Evolutionary conservation across 108 stramenopile genomes (phyloP), one percentile per base, ranked within the genome.

Genomic region (Fragilaria radians): DNA sequence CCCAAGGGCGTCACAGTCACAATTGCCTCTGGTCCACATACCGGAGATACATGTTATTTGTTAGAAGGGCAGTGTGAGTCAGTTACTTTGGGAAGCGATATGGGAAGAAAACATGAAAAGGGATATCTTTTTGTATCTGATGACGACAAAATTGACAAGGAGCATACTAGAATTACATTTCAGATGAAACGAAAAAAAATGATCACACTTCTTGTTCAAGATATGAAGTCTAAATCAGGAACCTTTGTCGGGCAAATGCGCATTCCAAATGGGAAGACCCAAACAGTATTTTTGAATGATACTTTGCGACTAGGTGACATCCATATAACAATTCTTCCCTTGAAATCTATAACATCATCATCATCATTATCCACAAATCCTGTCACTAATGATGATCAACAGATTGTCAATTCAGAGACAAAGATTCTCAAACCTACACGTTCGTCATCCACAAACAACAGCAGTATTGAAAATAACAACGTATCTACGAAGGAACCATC

Each of bases 231-330:
- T 7, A 27, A 59, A 24, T 61, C 54, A 48, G 77, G 77, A 23
- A 83, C 82, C n/a, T 54, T 68, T 34, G 71, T 87, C 51, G 80
- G 81, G 42, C 54, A 62, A n/a, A 53, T 42, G n/a, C 23, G 29
- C 14, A 49, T 87, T 36, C 51, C 58, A 4, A 67, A 48, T 22
- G 78, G 78, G 18, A 79, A 75, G 45, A 69, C 65, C 31, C 69
- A 53, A 29, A 73, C 77, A 28, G 82, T 76, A 0, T 88, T 88
- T 52, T 52, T 72, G 58, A 76, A 73, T 31, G 75, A 78, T 54
- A 73, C 53, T 33, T 82, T 88, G 36, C 57, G 42, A 21, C 52
- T 88, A n/a, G 86, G 86, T 2, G 59, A 66, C 1, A 61, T 80
- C 2, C 22, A 5, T 14, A 55, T 55, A 5, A 25, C 26, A 28